Conservation (phyloP, 2,329 filamentous ascomycete species). For the Juglanconis oblonga region DNA sequence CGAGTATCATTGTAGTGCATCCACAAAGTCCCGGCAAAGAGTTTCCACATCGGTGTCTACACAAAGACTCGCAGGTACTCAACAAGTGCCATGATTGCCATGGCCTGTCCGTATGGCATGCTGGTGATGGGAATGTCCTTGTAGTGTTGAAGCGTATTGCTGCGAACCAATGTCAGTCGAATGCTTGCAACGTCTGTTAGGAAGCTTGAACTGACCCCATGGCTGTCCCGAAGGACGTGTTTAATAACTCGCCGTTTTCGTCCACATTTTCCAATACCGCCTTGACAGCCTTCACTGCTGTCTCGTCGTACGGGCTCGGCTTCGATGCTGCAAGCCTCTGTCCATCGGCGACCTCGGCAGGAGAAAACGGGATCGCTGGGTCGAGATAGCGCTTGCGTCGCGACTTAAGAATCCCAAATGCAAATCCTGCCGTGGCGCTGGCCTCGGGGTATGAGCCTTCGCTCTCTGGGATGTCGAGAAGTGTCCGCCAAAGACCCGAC, state of each 20-base stretch:
- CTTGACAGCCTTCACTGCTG: constrained; percentile 63
- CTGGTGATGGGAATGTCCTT: constrained; percentile 72
- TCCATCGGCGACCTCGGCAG: constrained; percentile 11
- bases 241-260: constrained; percentile 64
- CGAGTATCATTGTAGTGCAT: no score
- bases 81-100: constrained; percentile 78
- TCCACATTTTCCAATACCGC: constrained; percentile 67
- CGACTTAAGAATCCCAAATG: constrained; percentile 75
- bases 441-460: constrained; percentile 74
- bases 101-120: constrained; percentile 83
- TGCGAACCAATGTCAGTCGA: not conserved
- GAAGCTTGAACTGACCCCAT: constrained; percentile 52
- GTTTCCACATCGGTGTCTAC: constrained; percentile 11
- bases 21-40: no score
- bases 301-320: constrained; percentile 44
- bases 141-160: constrained; percentile 67
- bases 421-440: constrained; percentile 77
- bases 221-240: constrained; percentile 75
- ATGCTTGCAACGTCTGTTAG: not conserved
- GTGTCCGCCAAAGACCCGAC: constrained; percentile 70
- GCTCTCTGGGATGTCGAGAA: constrained; percentile 63
- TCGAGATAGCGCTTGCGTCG: constrained; percentile 67
- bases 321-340: constrained; percentile 5
- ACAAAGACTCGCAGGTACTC: constrained; percentile 65
- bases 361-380: constrained; percentile 33